Base-by-base conservation (phyloP, 73 alveolate species). In the Blepharisma japonicum region DNA sequence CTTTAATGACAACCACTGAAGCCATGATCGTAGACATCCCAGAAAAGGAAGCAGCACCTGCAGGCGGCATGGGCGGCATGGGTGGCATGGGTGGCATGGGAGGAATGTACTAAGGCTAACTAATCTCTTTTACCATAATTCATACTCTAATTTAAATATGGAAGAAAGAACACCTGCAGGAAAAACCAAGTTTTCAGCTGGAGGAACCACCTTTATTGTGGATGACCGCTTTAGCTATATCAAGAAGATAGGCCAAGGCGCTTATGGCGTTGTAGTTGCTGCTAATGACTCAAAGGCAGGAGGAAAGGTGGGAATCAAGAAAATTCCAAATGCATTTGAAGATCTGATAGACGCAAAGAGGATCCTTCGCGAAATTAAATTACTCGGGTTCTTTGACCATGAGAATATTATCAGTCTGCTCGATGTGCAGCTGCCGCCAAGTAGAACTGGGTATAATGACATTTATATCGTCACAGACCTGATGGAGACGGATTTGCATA, bases 1-100 rank as follows among this genome's bases (percentile, higher is more conserved):
- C 96, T 21, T 78, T 93, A 51, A 93, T 95, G 98, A 84, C 95
- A 67, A 95, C 99, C 53, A 89, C 99, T 68, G 99, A 95, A 83
- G 95, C 86, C 72, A 70, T 83, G 82, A 78, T 83, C 38, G 86
- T 77, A 61, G 90, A 83, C 42, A 81, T 55, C 47, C 67, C 71
- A 68, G 86, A 83, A 68, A 91, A 86, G 55, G 70, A 83, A 79
- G 80, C 81, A 68, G 92, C 79, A 32, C 42, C 42, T 32, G 42
- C 42, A 32, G 42, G 42, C 42, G 42, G 42, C 42, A 32, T 32
- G 42, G 42, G 42, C 46, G 97, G 97, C 76, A 91, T 91, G 97
- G 97, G 97, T 18, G 97, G 95, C 66, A 89, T 88, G 95, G 91
- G 86, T 45, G 96, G 96, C 49, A 88, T 88, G 91, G 71, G 27